These are phyloP conservation scores for Boechera stricta DNA, from an alignment of 345 rosid species.

Conservation along the genomic window DNA sequence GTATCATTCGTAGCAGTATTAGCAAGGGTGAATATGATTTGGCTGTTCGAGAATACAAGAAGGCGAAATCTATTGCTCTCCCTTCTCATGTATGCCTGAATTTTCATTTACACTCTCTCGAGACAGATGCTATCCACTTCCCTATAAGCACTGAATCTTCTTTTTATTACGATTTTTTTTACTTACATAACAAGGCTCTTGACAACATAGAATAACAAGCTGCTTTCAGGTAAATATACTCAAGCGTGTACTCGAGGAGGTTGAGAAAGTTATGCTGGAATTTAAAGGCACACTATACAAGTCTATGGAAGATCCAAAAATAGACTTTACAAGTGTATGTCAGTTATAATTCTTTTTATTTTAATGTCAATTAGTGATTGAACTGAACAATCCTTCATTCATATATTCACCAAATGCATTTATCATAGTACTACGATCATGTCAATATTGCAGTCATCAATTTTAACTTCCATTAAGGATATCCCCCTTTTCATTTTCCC, in stretches of 20 bases:
- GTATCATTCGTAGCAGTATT: slow-evolving; percentile 90
- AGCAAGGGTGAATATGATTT: slow-evolving; percentile 96
- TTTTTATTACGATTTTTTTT: neutral
- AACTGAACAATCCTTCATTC: slow-evolving; percentile 17
- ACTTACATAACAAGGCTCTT: slow-evolving; percentile 29
- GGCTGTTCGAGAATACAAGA: slow-evolving; percentile 97
- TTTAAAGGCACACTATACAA: slow-evolving; percentile 92
- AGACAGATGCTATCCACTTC: slow-evolving; percentile 26
- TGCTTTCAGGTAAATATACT: slow-evolving; percentile 87
- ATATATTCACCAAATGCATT: slow-evolving; percentile 12
- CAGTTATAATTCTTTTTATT: slow-evolving; percentile 16
- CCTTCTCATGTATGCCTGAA: slow-evolving; percentile 83
- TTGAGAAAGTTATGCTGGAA: slow-evolving; percentile 95
- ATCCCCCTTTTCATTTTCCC: neutral
- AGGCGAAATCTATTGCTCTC: slow-evolving; percentile 95
- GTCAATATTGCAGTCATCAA: slow-evolving; percentile 21
- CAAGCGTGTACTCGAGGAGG: slow-evolving; percentile 98
- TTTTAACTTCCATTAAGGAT: slow-evolving; percentile 6
- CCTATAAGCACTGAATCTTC: slow-evolving; percentile 14
- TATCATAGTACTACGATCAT: slow-evolving; percentile 16
- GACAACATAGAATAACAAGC: slow-evolving; percentile 22
- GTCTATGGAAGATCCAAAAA: slow-evolving; percentile 95
- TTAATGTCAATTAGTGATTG: slow-evolving; percentile 15
- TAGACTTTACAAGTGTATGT: slow-evolving; percentile 86
- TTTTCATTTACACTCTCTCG: slow-evolving; percentile 18